Percentiles rank a stretch among this genome's conserved stretches.
phyloP scores from a whole-genome alignment of 2,329 filamentous ascomycete species.

The Lasiodiplodia gonubiensis region DNA sequence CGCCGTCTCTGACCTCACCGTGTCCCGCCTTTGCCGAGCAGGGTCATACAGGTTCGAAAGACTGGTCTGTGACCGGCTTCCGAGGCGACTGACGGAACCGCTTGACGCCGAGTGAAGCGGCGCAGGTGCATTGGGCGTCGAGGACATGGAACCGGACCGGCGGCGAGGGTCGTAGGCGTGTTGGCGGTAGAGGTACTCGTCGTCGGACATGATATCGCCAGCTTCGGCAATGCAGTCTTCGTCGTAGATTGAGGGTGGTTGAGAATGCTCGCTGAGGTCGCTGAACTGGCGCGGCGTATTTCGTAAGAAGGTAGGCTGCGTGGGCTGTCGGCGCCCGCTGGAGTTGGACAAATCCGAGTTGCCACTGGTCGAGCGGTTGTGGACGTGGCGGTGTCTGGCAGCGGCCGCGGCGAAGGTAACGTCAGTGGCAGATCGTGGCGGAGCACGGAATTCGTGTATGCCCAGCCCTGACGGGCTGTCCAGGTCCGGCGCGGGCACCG shows the following conservation, averaged over 20 bases:
- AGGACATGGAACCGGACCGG: constrained; percentile 52
- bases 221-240: constrained; percentile 52
- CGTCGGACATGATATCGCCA: constrained; percentile 54
- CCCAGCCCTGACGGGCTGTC: constrained; percentile 59
- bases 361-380: constrained; percentile 59
- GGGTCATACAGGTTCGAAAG: constrained; percentile 54
- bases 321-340: constrained; percentile 53
- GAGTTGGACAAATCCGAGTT: constrained; percentile 60
- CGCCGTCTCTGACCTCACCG: constrained; percentile 55
- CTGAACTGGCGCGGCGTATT: constrained; percentile 62
- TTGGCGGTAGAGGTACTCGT: constrained; percentile 48
- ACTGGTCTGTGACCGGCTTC: constrained; percentile 59
- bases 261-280: constrained; percentile 57
- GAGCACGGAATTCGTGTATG: constrained; percentile 55
- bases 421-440: constrained; percentile 50
- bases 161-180: constrained; percentile 47
- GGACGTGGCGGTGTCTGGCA: constrained; percentile 51
- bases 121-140: constrained; percentile 42
- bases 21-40: constrained; percentile 55
- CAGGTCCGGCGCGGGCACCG: constrained; percentile 61
- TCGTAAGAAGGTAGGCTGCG: constrained; percentile 58
- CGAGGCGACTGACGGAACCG: constrained; percentile 53
- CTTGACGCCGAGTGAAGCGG: constrained; percentile 42
- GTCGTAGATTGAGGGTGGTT: constrained; percentile 55
- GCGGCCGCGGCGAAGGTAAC: constrained; percentile 50